Evolutionary conservation across 495 filamentous ascomycete genomes (phyloP).

Genomic region (Lepraria neglecta): DNA sequence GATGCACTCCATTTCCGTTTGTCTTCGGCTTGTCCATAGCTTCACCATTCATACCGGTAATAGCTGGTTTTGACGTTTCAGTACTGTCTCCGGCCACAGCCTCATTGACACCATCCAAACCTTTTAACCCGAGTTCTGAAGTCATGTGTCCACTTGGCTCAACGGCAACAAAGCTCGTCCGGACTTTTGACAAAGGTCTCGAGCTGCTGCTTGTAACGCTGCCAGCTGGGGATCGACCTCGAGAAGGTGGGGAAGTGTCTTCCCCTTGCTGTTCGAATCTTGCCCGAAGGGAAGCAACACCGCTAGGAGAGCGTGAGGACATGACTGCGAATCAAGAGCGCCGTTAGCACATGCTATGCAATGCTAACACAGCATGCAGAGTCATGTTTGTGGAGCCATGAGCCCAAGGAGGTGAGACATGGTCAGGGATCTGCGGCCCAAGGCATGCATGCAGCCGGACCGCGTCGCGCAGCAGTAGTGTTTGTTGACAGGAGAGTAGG

Average conservation of each 20-base stretch:
- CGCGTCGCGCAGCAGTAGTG: slow-evolving; percentile 16
- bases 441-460: slow-evolving; percentile 18
- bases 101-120: slow-evolving; percentile 12
- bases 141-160: slow-evolving; percentile 54
- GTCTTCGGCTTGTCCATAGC: background rate
- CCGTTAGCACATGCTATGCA: slow-evolving; percentile 17
- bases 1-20: slow-evolving; percentile 7
- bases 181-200: slow-evolving; percentile 67
- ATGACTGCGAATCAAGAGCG: slow-evolving; percentile 36
- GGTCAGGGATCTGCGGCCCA: slow-evolving; percentile 16
- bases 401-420: slow-evolving; percentile 12
- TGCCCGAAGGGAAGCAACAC: slow-evolving; percentile 70
- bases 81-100: slow-evolving; percentile 1
- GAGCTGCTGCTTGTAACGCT: slow-evolving; percentile 31
- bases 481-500: slow-evolving; percentile 12
- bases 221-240: slow-evolving; percentile 63
- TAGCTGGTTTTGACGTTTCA: slow-evolving; percentile 3
- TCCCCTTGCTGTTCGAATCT: slow-evolving; percentile 68
- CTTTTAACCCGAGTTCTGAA: slow-evolving; percentile 12
- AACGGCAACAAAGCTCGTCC: slow-evolving; percentile 78
- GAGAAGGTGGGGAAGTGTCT: slow-evolving; percentile 56
- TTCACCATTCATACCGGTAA: background rate
- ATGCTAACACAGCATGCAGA: slow-evolving; percentile 7
- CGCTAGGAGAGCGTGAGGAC: slow-evolving; percentile 46
- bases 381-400: background rate